A percentile compares a stretch with the other conserved stretches of the same genome.
Evolutionary conservation across 2,329 filamentous ascomycete genomes (phyloP).

Genomic region (Penicillium corylophilum): DNA sequence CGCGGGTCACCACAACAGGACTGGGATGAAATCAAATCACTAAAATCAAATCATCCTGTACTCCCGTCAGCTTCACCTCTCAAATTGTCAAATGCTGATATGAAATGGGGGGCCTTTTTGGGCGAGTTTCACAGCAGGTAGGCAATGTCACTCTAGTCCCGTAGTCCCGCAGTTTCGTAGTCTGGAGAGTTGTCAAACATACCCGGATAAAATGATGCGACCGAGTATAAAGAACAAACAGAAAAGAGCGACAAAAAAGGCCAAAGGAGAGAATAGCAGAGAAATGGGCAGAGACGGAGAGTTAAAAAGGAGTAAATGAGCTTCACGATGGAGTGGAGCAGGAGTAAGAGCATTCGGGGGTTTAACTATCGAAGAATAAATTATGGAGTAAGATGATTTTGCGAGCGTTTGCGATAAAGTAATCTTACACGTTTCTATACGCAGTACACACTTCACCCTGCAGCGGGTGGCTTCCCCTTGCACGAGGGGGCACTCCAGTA

Average conservation of each 20-base stretch:
- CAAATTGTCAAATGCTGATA: background rate
- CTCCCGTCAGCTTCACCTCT: slow-evolving; percentile 7
- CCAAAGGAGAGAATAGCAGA: background rate
- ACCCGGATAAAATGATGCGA: slow-evolving; percentile 12
- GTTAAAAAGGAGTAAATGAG: background rate
- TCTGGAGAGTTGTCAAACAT: slow-evolving; percentile 11
- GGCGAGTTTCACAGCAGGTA: background rate
- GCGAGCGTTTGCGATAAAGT: background rate
- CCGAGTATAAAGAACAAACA: background rate
- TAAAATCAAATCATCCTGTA: slow-evolving; percentile 25
- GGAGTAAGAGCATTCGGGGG: slow-evolving; percentile 2
- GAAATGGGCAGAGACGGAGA: slow-evolving; percentile 6
- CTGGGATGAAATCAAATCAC: slow-evolving; percentile 22
- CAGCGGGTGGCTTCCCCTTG: background rate
- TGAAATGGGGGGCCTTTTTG: slow-evolving; percentile 2
- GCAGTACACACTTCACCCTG: background rate
- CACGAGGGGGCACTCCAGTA: background rate
- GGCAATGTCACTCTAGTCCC: slow-evolving; percentile 7
- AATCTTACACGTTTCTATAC: background rate
- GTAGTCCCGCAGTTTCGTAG: too few relatives aligned
- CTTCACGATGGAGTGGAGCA: background rate
- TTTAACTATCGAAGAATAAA: slow-evolving; percentile 1
- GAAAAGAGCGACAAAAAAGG: background rate
- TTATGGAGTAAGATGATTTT: background rate
- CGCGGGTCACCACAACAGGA: slow-evolving; percentile 6